Base-by-base conservation (phyloP, 345 rosid genomes). In the Salix brachista region DNA sequence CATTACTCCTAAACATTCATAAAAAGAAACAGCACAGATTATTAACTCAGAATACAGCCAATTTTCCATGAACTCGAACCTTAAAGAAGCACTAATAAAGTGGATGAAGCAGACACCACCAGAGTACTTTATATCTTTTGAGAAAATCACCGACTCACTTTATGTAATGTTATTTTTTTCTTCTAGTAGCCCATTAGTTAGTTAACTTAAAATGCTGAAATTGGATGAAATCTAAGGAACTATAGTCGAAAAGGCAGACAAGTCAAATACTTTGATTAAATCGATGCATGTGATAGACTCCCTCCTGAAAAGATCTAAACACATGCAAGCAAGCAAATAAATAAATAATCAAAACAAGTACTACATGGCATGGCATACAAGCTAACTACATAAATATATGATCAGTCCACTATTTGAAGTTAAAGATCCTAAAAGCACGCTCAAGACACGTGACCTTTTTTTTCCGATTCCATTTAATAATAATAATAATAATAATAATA, bases 401-500 rank as follows among this genome's bases (percentile, higher is more conserved):
- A 52, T 19, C 58, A 18, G 23, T 52, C 58, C 58, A 52, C 23
- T 19, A 7, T 52, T 81, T 76, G 72, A 71, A 81, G 86, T 73
- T 77, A 66, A 81, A 85, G 98, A 89, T 93, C 95, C 97, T 80
- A 70, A 81, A 86, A 89, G 79, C 48, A 74, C 91, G 97, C 86
- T 75, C 14, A 42, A 30, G 48, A 77, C 92, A 89, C 94, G 82
- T 91, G 93, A 81, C 58, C 58, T 52, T 52, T 52, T 52, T 30
- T 18, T 7, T 6, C 1, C 58, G 2, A 19, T 52, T 52, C 58
- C 23, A 19, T 52, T 19, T 52, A 6, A 18, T 19, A 52, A 52
- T 52, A 52, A 50, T 17, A 37, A 8, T 37, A 7, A 7, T 37
- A 39, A 2, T 41, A 8, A 8, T 41, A 41, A 2, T 41, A 9